These are phyloP conservation scores for Apiospora malaysiana DNA, from an alignment of 2,329 filamentous ascomycete species.

Conservation along the genomic window DNA sequence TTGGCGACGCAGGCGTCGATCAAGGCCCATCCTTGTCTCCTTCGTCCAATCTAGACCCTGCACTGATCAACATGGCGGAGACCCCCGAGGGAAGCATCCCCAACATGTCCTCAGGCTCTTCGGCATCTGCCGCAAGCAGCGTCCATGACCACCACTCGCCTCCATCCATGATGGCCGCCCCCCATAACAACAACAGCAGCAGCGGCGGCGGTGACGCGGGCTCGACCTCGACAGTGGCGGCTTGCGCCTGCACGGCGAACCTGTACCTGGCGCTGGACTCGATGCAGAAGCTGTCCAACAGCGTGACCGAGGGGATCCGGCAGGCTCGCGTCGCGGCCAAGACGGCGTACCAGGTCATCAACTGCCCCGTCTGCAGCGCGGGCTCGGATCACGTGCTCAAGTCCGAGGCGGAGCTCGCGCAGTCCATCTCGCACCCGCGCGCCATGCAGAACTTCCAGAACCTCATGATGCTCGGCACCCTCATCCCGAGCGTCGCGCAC, in stretches of 20 bases:
- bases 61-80: slow-evolving; percentile 31
- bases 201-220: slow-evolving; percentile 12
- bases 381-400: slow-evolving; percentile 44
- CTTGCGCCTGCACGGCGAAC: slow-evolving; percentile 55
- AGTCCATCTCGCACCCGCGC: slow-evolving; percentile 32
- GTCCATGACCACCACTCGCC: background rate
- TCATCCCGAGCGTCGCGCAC: slow-evolving; percentile 63
- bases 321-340: slow-evolving; percentile 54
- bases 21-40: slow-evolving; percentile 29
- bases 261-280: slow-evolving; percentile 58
- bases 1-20: slow-evolving; percentile 32
- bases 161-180: background rate
- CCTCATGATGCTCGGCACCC: slow-evolving; percentile 62
- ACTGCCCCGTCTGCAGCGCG: slow-evolving; percentile 56
- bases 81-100: slow-evolving; percentile 32
- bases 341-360: slow-evolving; percentile 56
- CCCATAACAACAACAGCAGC: background rate
- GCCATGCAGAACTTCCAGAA: slow-evolving; percentile 61
- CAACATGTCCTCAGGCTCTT: slow-evolving; percentile 31
- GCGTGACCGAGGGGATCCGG: slow-evolving; percentile 53
- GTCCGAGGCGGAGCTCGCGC: slow-evolving; percentile 20
- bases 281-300: slow-evolving; percentile 52
- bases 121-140: slow-evolving; percentile 33
- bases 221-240: background rate
- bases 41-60: slow-evolving; percentile 36